Base-by-base conservation (phyloP, 2,329 filamentous ascomycete species). In the Calonectria hongkongensis region DNA sequence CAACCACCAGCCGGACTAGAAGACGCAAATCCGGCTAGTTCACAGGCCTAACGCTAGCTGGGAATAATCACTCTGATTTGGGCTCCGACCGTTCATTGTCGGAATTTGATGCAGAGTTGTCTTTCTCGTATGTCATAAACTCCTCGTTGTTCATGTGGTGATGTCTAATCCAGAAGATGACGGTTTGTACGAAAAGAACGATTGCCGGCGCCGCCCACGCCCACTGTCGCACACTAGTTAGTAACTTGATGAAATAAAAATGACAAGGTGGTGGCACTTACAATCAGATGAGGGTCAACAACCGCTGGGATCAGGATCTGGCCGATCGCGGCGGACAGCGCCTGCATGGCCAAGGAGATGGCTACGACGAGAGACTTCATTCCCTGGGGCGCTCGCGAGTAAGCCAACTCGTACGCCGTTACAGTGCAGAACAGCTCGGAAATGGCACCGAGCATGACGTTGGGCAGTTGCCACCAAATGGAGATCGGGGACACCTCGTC, bases 321-420 rank as follows among this genome's bases (percentile, higher is more conserved):
- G 85, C 77, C 83, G 82, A 48, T 85, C 84, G 50, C 89, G 77
- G 72, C 86, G 85, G 74, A 89, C 83, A 45, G 83, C 80, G 74
- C 88, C 87, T 48, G 87, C 85, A 70, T 89, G 74, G 58, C 86
- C 85, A 88, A 80, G 79, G 88, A 88, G 73, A 89, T 80, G 9
- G 87, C 86, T 1, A 87, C 87, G 1, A 89, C 87, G 18, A 89
- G 80, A 75, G 87, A 86, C 73, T 87, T 83, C 88, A 89, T 89
- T 79, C 89, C 89, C 63, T 84, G 80, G 3, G 88, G 88, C 1
- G 87, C 86, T 12, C 87, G 84, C 2, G 87, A 86, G 79, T 89
- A 90, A 1, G 88, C 88, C 71, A 89, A 77, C 41, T 75, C 74
- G 9, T 75, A 75, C 15, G 74, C 74, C 0, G 74, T 75, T 9